phyloP scores from a whole-genome alignment of 176 grass and related monocot genomes.

The Juncus inflexus region DNA sequence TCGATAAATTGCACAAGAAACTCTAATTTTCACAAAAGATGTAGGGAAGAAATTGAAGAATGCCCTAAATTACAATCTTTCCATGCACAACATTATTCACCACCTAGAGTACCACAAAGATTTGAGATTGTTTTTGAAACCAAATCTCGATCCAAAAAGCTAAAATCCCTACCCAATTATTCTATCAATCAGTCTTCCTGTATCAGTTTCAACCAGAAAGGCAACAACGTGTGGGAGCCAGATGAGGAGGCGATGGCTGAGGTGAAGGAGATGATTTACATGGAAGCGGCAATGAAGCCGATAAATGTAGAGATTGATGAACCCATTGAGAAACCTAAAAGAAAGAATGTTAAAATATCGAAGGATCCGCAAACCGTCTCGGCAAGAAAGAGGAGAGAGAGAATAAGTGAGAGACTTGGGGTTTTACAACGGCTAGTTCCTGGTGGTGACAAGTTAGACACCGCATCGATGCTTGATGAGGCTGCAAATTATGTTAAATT shows the following conservation, averaged over 20 bases:
- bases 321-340: constrained; percentile 38
- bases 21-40: constrained; percentile 14
- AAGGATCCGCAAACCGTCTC: constrained; percentile 78
- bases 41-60: background rate
- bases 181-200: constrained; percentile 28
- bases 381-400: constrained; percentile 63
- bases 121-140: constrained; percentile 55
- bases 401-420: constrained; percentile 69
- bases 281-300: constrained; percentile 58
- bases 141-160: background rate
- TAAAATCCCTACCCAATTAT: constrained; percentile 31
- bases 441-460: constrained; percentile 78
- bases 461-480: constrained; percentile 88
- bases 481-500: constrained; percentile 81
- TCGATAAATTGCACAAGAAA: constrained; percentile 33
- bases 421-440: constrained; percentile 78
- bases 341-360: constrained; percentile 75
- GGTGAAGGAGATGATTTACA: constrained; percentile 89
- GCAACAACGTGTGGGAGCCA: constrained; percentile 36
- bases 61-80: constrained; percentile 33
- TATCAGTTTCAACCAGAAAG: constrained; percentile 53
- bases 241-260: constrained; percentile 79
- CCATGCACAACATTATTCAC: constrained; percentile 34
- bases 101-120: constrained; percentile 16
- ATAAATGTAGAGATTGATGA: constrained; percentile 43